phyloP scores from a whole-genome alignment of 2,329 filamentous ascomycete species.

The Sclerotiophoma versabilis region DNA sequence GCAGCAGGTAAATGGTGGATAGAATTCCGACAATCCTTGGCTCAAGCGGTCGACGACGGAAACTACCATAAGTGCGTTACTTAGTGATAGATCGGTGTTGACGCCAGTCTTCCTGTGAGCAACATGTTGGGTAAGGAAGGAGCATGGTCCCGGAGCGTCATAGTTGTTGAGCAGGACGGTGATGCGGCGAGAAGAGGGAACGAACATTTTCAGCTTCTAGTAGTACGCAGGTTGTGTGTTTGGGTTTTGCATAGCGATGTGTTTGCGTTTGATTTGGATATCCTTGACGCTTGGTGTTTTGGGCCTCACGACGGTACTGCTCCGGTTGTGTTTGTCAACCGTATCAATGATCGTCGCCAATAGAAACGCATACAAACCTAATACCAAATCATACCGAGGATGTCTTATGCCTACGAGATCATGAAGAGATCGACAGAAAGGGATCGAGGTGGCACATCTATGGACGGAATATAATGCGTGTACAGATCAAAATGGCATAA shows the following conservation, averaged over 20 bases:
- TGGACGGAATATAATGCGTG: too few relatives aligned
- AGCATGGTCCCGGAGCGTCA: too few relatives aligned
- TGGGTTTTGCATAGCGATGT: conserved; percentile 20
- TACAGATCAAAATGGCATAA: too few relatives aligned
- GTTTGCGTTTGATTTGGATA: conserved; percentile 11
- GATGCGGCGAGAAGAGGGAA: background rate
- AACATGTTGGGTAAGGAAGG: background rate
- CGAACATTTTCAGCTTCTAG: background rate
- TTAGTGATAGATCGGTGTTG: background rate
- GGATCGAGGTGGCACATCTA: too few relatives aligned
- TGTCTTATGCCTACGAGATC: background rate
- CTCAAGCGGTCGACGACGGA: conserved; percentile 1
- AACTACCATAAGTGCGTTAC: background rate
- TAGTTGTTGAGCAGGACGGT: too few relatives aligned
- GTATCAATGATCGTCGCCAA: background rate
- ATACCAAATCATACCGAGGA: conserved; percentile 1
- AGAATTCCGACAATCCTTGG: conserved; percentile 22
- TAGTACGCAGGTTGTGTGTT: conserved; percentile 5
- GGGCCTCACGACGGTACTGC: background rate
- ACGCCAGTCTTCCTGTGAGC: conserved; percentile 12
- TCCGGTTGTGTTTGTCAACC: background rate
- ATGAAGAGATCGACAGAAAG: too few relatives aligned
- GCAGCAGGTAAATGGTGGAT: conserved; percentile 31
- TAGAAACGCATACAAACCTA: background rate
- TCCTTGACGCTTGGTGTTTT: conserved; percentile 4